Conservation (phyloP, 352 stramenopile species). For the Phytopythium kandeliae region DNA sequence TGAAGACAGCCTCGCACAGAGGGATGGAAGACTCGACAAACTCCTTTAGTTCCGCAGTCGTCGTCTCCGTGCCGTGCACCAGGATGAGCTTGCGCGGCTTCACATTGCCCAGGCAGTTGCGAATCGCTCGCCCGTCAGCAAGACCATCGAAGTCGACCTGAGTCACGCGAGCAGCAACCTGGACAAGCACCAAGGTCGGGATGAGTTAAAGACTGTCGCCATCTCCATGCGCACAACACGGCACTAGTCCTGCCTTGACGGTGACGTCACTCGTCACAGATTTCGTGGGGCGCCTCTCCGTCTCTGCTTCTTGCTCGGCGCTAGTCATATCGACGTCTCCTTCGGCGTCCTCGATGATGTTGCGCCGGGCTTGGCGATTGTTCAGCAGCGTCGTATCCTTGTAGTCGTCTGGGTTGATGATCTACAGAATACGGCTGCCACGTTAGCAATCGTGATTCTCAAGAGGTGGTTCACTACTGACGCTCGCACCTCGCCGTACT, state of each 20-base stretch:
- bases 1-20: conserved; percentile 83
- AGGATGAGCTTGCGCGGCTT: conserved; percentile 88
- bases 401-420: conserved; percentile 81
- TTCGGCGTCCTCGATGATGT: conserved; percentile 52
- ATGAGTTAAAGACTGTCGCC: neutral
- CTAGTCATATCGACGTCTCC: conserved; percentile 71
- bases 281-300: conserved; percentile 75
- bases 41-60: conserved; percentile 73
- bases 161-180: conserved; percentile 73
- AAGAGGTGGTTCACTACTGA: neutral
- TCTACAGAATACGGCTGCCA: conserved; percentile 18
- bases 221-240: neutral
- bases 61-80: conserved; percentile 78
- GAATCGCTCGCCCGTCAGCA: conserved; percentile 79
- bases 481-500: conserved; percentile 72
- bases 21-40: conserved; percentile 83
- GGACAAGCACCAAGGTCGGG: neutral
- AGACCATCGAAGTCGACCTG: conserved; percentile 84
- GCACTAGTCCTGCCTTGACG: conserved; percentile 36
- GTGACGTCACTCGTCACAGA: conserved; percentile 65
- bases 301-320: conserved; percentile 42
- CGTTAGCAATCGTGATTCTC: neutral
- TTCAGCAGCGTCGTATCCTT: conserved; percentile 64
- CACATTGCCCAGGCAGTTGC: conserved; percentile 85
- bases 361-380: conserved; percentile 58